These are phyloP conservation scores for Plasmodium sp. DNA, from an alignment of 169 alveolate species.

Conservation along the genomic window DNA sequence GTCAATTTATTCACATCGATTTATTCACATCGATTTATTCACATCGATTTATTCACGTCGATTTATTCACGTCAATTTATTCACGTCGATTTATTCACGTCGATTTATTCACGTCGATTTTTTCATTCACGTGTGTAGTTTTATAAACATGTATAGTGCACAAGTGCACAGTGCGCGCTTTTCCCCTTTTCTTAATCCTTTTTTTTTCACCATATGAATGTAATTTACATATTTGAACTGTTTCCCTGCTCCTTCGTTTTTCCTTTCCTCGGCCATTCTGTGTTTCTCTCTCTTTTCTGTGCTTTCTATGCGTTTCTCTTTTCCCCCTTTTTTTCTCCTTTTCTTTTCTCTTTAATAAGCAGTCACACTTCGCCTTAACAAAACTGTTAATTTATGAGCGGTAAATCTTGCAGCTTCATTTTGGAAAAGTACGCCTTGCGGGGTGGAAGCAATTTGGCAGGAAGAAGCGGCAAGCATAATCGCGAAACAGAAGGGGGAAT, in stretches of 20 bases:
- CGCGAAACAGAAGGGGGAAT: not conserved
- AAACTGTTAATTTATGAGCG: slow-evolving; percentile 19
- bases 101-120: not conserved
- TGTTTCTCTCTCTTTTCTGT: too few relatives aligned
- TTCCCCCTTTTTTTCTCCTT: too few relatives aligned
- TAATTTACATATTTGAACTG: slow-evolving; percentile 5
- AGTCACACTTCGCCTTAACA: not conserved
- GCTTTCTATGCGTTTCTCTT: too few relatives aligned
- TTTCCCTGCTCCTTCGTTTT: not conserved
- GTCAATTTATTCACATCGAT: not conserved
- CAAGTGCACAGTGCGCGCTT: not conserved
- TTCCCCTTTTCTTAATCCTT: not conserved
- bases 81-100: not conserved
- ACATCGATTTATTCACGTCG: not conserved
- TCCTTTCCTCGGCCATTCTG: too few relatives aligned
- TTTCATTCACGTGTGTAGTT: not conserved
- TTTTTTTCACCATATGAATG: not conserved
- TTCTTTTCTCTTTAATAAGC: slow-evolving; percentile 13
- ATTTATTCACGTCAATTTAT: not conserved
- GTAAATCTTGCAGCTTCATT: slow-evolving; percentile 16
- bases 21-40: not conserved
- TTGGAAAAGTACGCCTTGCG: not conserved
- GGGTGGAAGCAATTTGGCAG: not conserved
- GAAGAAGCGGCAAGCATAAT: not conserved
- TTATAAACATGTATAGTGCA: not conserved